A percentile compares a stretch with the other conserved stretches of the same genome.
Conservation (phyloP, 2,329 filamentous ascomycete genomes). For the Sporothrix brasiliensis region DNA sequence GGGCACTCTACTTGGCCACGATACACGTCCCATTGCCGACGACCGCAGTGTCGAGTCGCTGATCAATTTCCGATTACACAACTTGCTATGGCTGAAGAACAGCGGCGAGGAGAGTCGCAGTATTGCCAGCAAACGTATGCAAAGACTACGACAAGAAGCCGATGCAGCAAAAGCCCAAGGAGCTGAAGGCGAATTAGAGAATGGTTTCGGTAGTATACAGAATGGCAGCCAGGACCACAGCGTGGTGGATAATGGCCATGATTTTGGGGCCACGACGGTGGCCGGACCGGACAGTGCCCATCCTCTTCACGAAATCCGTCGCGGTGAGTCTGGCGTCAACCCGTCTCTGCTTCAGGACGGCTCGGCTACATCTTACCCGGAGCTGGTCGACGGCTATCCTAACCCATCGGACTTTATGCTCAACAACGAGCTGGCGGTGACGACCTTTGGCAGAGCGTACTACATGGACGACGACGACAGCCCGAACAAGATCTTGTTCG, state of each 20-base stretch:
- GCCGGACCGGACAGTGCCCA: background rate
- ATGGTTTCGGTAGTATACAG: conserved; percentile 8
- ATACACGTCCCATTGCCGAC: conserved; percentile 88
- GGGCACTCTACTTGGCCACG: conserved; percentile 84
- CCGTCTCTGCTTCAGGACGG: conserved; percentile 23
- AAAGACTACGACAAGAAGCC: conserved; percentile 58
- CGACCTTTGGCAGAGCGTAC: conserved; percentile 60
- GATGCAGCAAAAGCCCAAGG: conserved; percentile 60
- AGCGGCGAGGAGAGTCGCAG: conserved; percentile 61
- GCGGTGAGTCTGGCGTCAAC: conserved; percentile 1
- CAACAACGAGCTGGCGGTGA: conserved; percentile 37
- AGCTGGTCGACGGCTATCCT: conserved; percentile 37
- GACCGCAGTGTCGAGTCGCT: conserved; percentile 86
- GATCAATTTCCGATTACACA: conserved; percentile 88
- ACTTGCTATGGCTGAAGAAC: conserved; percentile 76
- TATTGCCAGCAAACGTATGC: conserved; percentile 61
- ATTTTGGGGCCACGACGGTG: background rate
- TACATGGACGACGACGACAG: conserved; percentile 64
- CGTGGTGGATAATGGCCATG: background rate
- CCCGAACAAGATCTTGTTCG: conserved; percentile 61
- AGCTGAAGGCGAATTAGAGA: conserved; percentile 32
- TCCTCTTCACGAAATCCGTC: background rate
- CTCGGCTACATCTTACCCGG: conserved; percentile 10
- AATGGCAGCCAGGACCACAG: conserved; percentile 16
- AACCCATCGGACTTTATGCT: conserved; percentile 38